phyloP scores from a whole-genome alignment of 75 land plant genomes.

The Cunninghamia lanceolata region DNA sequence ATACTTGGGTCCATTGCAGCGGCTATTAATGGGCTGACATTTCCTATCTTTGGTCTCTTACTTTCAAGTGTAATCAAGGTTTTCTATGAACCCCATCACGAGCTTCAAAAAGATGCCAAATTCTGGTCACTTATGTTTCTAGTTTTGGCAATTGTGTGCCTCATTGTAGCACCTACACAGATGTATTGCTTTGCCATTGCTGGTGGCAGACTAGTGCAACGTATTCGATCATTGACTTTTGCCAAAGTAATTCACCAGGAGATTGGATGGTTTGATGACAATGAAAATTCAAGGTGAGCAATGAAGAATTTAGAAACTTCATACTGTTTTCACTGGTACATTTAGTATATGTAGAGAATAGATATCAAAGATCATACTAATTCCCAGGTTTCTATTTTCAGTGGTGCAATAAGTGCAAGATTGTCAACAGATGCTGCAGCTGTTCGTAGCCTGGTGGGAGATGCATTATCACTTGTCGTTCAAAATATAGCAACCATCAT shows the following conservation, averaged over 20 bases:
- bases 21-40: conserved; percentile 41
- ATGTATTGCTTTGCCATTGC: conserved; percentile 60
- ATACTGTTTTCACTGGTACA: background rate
- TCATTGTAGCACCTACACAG: conserved; percentile 39
- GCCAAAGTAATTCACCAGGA: conserved; percentile 45
- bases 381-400: conserved; percentile 22
- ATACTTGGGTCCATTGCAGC: conserved; percentile 58
- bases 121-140: conserved; percentile 64
- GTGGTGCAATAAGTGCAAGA: conserved; percentile 82
- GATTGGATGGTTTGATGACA: conserved; percentile 53
- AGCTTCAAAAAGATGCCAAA: conserved; percentile 47
- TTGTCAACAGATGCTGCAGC: conserved; percentile 80
- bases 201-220: conserved; percentile 53
- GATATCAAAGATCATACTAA: conserved; percentile 2
- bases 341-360: background rate
- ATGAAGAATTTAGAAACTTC: background rate
- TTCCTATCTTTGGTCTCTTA: conserved; percentile 66
- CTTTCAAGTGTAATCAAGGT: conserved; percentile 53
- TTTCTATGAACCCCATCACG: conserved; percentile 50
- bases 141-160: conserved; percentile 33
- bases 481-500: conserved; percentile 56
- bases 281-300: conserved; percentile 42
- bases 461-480: conserved; percentile 56
- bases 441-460: conserved; percentile 68
- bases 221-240: conserved; percentile 54